These are phyloP conservation scores for Filobasidium floriforme DNA, from an alignment of 768 basidiomycete species.

Conservation along the genomic window DNA sequence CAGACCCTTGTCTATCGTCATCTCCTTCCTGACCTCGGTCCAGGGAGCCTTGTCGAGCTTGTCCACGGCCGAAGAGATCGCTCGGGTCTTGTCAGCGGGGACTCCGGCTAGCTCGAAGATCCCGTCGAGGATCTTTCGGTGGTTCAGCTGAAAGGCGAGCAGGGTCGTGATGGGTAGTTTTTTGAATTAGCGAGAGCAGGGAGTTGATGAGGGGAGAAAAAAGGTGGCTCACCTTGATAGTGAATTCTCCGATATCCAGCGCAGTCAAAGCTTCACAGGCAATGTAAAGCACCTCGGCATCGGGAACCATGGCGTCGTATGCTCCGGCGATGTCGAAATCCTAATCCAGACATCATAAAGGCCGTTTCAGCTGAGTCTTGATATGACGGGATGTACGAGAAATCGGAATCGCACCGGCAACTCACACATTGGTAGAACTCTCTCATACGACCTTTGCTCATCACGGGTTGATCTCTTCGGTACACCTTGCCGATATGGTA, in stretches of 20 bases:
- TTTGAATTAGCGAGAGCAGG: neutral
- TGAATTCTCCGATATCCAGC: constrained; percentile 88
- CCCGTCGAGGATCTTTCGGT: constrained; percentile 93
- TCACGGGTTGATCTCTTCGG: constrained; percentile 87
- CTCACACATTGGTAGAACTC: constrained; percentile 94
- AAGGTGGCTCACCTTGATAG: constrained; percentile 61
- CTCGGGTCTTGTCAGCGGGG: constrained; percentile 73
- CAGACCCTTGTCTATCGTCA: constrained; percentile 91
- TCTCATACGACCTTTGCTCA: constrained; percentile 96
- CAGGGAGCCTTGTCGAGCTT: constrained; percentile 97
- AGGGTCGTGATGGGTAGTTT: neutral
- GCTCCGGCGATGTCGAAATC: constrained; percentile 89
- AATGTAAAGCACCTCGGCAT: constrained; percentile 79
- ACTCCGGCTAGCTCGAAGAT: constrained; percentile 96
- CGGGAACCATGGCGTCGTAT: constrained; percentile 97
- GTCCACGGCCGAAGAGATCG: constrained; percentile 93
- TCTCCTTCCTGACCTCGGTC: constrained; percentile 87
- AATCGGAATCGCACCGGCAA: constrained; percentile 22
- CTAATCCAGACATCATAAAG: too few species aligned
- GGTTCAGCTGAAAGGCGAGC: constrained; percentile 60
- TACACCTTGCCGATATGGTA: constrained; percentile 99
- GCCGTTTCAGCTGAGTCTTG: too few species aligned
- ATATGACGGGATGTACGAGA: too few species aligned
- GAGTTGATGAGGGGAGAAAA: neutral
- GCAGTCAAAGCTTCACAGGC: constrained; percentile 70